Conservation (phyloP, 495 filamentous ascomycete genomes). For the Eremomyces bilateralis region DNA sequence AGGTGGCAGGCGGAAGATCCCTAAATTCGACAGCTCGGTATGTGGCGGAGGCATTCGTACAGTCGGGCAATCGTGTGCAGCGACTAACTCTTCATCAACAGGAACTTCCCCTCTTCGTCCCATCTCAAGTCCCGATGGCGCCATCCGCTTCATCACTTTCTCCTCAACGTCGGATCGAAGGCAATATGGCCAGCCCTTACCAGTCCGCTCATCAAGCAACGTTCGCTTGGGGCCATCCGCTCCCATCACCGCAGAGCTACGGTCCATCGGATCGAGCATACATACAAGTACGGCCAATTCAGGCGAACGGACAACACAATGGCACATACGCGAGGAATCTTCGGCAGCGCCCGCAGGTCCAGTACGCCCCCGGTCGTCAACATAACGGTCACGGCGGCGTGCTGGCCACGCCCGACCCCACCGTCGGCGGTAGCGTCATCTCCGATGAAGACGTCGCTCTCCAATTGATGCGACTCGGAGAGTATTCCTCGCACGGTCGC, state of each 20-base stretch:
- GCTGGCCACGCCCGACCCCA: conserved; percentile 82
- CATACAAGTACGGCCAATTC: no score
- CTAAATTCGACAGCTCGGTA: conserved; percentile 95
- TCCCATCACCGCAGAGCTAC: conserved; percentile 64
- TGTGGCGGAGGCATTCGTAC: conserved; percentile 21
- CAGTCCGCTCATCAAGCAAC: conserved; percentile 47
- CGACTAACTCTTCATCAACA: conserved; percentile 18
- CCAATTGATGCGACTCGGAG: conserved; percentile 87
- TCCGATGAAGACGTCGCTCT: conserved; percentile 96
- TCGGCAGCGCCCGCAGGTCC: not conserved
- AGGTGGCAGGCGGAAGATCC: conserved; percentile 80
- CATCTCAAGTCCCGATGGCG: conserved; percentile 73
- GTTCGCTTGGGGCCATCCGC: conserved; percentile 45
- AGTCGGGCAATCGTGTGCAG: conserved; percentile 1
- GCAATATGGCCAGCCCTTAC: conserved; percentile 45
- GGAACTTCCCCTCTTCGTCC: conserved; percentile 89
- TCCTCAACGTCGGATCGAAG: conserved; percentile 54
- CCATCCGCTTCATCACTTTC: conserved; percentile 84
- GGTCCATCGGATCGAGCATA: conserved; percentile 29
- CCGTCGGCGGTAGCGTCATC: conserved; percentile 68
- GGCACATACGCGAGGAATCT: not conserved
- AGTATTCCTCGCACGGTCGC: conserved; percentile 59
- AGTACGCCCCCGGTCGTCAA: no score
- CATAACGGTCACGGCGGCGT: no score
- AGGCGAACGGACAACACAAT: no score